Base-by-base conservation (phyloP, 192 early-diverging fungal species). In the Diversispora eburnea region DNA sequence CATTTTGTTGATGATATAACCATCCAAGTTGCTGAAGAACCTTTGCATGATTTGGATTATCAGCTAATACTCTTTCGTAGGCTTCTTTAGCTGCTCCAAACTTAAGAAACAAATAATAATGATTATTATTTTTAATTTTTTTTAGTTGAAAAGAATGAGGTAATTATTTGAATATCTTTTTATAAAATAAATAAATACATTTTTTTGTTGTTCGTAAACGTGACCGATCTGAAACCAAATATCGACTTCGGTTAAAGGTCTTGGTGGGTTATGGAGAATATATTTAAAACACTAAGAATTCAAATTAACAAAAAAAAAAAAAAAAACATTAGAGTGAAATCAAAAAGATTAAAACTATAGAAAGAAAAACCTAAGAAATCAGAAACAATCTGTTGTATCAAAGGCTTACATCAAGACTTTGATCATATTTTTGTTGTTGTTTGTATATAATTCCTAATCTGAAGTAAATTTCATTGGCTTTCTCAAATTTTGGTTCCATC, bases 181-280 rank as follows among this genome's bases (percentile, higher is more conserved):
- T 60, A 8, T 13, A 59, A 43, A 3, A 47, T 15, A 46, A 6
- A 60, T 60, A 59, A 78, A 54, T 80, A 91, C 90, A 67, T 99
- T 94, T 52, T 94, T 94, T 78, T 92, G 91, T 73, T 95, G 93
- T 79, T 99, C 97, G 78, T 97, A 91, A 3, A 97, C 93, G 69
- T 95, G 94, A 8, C 95, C 97, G 68, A 96, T 98, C 80, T 99
- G 96, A 82, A 96, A 99, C 95, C 94, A 96, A 56, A 99, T 95
- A 77, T 99, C 98, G 4, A 89, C 86, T 75, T 96, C 94, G 19
- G 94, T 95, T 33, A 98, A 87, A 33, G 98, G 98, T 70, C 89
- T 91, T n/a, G 96, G 96, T 15, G 96, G 95, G 17, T 86, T 86
- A 39, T 81, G 78, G 3, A 97, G 78, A 63, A 97, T 96, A 81